Percentiles rank a stretch among this genome's conserved stretches.
phyloP scores from a whole-genome alignment of 305 asterid species.

The Rubia tinctorum region DNA sequence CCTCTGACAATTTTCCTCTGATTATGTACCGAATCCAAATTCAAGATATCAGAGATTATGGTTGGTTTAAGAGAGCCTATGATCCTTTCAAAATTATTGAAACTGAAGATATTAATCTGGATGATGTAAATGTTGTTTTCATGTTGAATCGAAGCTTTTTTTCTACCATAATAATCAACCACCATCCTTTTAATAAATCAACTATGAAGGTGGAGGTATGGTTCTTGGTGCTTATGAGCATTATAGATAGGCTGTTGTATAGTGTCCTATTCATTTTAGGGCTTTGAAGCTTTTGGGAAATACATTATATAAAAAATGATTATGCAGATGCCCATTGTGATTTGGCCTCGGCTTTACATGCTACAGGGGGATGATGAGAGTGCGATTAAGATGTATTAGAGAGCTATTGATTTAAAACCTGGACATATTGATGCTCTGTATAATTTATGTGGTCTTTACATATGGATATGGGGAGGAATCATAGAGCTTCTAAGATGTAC shows the following conservation, averaged over 20 bases:
- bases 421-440: conserved; percentile 94
- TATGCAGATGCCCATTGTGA: conserved; percentile 98
- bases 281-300: conserved; percentile 95
- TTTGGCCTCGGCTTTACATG: conserved; percentile 95
- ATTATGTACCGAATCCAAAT: too few relatives aligned
- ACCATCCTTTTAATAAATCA: too few relatives aligned
- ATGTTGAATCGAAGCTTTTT: too few relatives aligned
- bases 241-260: conserved; percentile 96
- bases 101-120: too few relatives aligned
- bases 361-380: conserved; percentile 92
- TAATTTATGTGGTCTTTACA: too few relatives aligned
- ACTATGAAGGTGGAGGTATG: conserved; percentile 86
- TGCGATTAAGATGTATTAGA: conserved; percentile 97
- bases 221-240: conserved; percentile 95
- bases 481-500: conserved; percentile 98
- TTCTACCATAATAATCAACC: too few relatives aligned
- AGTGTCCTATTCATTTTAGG: conserved; percentile 92
- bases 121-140: too few relatives aligned
- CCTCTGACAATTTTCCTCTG: too few relatives aligned
- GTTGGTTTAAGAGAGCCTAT: too few relatives aligned
- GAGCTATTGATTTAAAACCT: conserved; percentile 95
- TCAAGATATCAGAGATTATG: too few relatives aligned
- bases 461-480: conserved; percentile 99
- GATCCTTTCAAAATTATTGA: too few relatives aligned
- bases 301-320: conserved; percentile 94